phyloP scores from a whole-genome alignment of 805 yeast species.

The Yarrowia osloensis region DNA sequence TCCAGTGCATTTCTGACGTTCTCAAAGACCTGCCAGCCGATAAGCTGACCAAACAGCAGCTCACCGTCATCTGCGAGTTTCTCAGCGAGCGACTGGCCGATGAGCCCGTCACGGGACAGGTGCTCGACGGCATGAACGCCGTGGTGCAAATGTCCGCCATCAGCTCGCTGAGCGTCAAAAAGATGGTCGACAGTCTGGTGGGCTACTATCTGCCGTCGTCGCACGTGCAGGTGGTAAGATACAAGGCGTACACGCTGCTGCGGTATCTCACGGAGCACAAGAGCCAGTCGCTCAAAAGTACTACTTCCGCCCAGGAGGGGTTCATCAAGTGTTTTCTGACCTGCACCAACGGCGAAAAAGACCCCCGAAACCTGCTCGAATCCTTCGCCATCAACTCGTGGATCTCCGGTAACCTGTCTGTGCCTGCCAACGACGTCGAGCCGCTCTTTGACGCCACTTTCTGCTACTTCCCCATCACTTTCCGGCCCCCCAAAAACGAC shows the following conservation, averaged over 20 bases:
- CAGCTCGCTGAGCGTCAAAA: conserved; percentile 40
- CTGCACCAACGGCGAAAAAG: conserved; percentile 85
- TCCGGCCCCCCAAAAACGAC: conserved; percentile 86
- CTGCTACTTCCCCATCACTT: conserved; percentile 95
- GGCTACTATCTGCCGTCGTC: conserved; percentile 40
- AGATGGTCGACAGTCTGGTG: conserved; percentile 42
- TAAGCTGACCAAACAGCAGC: conserved; percentile 44
- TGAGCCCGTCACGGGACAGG: conserved; percentile 52
- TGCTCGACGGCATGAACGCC: conserved; percentile 56
- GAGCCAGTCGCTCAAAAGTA: conserved; percentile 11
- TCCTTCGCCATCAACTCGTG: conserved; percentile 60
- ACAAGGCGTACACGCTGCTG: conserved; percentile 58
- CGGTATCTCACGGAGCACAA: conserved; percentile 44
- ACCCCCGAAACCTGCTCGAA: conserved; percentile 79
- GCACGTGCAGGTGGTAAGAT: conserved; percentile 14
- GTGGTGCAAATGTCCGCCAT: conserved; percentile 57
- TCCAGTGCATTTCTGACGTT: conserved; percentile 47
- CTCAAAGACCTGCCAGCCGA: conserved; percentile 41
- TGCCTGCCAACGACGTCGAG: conserved; percentile 51
- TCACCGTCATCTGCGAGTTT: conserved; percentile 50
- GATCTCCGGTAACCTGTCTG: conserved; percentile 49
- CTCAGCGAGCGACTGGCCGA: conserved; percentile 69
- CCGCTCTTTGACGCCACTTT: conserved; percentile 85
- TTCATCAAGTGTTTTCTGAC: conserved; percentile 62
- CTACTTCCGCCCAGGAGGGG: conserved; percentile 42